phyloP scores from a whole-genome alignment of 169 alveolate genomes.

The Plasmodium yoelii region DNA sequence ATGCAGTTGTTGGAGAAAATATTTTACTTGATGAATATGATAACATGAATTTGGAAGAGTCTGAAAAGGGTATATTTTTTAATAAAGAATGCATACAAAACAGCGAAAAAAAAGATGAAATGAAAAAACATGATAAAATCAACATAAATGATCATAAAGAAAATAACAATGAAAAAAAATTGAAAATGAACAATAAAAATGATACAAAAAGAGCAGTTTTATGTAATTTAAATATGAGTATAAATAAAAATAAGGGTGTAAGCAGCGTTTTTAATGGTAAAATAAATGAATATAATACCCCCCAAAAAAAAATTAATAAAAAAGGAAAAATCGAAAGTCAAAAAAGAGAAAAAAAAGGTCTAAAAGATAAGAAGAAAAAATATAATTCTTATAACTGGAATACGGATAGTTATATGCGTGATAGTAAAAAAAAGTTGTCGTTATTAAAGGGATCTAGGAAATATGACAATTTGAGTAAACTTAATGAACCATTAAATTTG shows the following conservation, averaged over 20 bases:
- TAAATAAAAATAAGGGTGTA: constrained; percentile 28
- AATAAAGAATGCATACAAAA: constrained; percentile 2
- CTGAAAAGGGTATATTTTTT: not conserved
- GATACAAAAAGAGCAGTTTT: constrained; percentile 11
- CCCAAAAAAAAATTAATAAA: no score
- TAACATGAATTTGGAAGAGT: not conserved
- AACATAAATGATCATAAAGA: not conserved
- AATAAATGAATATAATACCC: not conserved
- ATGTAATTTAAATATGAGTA: constrained; percentile 23
- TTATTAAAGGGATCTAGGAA: not conserved
- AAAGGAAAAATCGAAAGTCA: constrained; percentile 10
- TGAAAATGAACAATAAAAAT: not conserved
- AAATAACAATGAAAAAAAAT: constrained; percentile 10
- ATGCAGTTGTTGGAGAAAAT: not conserved
- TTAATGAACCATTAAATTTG: constrained; percentile 3
- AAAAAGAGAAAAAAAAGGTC: constrained; percentile 10
- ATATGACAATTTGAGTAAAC: constrained; percentile 7
- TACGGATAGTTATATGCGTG: not conserved
- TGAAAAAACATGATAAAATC: not conserved
- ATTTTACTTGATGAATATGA: not conserved
- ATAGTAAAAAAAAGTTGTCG: not conserved
- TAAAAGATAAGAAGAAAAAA: constrained; percentile 13
- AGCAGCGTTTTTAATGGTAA: constrained; percentile 12
- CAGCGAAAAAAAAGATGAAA: not conserved
- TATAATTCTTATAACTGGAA: constrained; percentile 10